Conservation (phyloP, 129 eudicot species). For the Rutidosis leptorrhynchoides region DNA sequence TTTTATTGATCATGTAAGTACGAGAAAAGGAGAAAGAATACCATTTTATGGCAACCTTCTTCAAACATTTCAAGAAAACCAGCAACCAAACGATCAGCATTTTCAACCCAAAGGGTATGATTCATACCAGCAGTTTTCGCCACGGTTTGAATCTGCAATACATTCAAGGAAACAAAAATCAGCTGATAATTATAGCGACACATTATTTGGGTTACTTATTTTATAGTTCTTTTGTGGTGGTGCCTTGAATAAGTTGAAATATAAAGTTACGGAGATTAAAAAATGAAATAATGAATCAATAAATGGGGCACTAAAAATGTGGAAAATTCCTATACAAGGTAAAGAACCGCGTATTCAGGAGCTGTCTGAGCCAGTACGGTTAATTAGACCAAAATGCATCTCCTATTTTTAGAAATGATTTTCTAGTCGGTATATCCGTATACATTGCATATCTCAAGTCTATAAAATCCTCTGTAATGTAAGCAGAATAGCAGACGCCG, state of each 20-base stretch:
- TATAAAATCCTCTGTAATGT: background rate
- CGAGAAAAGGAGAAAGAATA: slow-evolving; percentile 23
- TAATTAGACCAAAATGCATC: background rate
- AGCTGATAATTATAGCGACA: slow-evolving; percentile 3
- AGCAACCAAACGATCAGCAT: slow-evolving; percentile 97
- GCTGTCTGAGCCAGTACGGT: background rate
- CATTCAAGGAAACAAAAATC: background rate
- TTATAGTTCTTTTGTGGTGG: background rate
- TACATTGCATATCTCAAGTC: background rate
- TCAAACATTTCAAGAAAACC: slow-evolving; percentile 98
- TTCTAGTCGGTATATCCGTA: background rate
- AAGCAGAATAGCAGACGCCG: background rate
- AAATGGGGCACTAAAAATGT: background rate
- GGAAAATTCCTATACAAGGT: background rate
- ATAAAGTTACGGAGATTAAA: background rate
- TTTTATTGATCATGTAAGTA: background rate
- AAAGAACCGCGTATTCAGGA: background rate
- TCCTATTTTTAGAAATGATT: background rate
- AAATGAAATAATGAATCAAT: background rate
- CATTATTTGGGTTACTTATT: background rate
- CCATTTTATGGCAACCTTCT: slow-evolving; percentile 98
- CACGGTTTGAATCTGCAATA: slow-evolving; percentile 77
- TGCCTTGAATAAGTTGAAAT: background rate
- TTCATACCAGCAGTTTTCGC: slow-evolving; percentile 60
- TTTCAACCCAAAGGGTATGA: slow-evolving; percentile 90